phyloP scores from a whole-genome alignment of 108 stramenopile species.

The Fistulifera pelliculosa region DNA sequence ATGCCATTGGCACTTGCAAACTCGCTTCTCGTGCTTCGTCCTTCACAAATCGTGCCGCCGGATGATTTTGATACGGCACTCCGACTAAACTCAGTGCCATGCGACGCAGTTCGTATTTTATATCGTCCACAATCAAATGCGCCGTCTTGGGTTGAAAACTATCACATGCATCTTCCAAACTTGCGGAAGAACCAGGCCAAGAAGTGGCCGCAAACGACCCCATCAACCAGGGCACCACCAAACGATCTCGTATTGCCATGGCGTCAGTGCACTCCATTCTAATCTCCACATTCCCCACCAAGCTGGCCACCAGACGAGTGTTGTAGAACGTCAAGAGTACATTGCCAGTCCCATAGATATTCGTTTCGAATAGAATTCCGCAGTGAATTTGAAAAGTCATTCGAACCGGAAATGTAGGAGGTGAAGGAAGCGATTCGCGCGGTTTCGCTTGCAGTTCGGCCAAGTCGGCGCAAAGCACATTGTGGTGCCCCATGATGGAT shows the following conservation, averaged over 20 bases:
- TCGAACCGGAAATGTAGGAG: too few species aligned
- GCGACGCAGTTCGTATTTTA: slow-evolving; percentile 2
- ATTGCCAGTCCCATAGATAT: slow-evolving; percentile 8
- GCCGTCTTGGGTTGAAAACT: not conserved
- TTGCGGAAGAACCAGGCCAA: not conserved
- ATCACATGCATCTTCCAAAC: too few species aligned
- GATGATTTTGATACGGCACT: not conserved
- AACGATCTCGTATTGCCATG: not conserved
- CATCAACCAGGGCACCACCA: slow-evolving; percentile 5
- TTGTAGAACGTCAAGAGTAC: not conserved
- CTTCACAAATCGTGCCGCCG: not conserved
- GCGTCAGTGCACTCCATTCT: slow-evolving; percentile 2
- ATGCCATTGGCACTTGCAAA: too few species aligned
- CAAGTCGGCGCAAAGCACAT: too few species aligned
- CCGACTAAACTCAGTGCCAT: slow-evolving; percentile 8
- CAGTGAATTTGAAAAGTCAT: not conserved
- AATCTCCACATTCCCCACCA: not conserved
- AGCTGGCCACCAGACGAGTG: not conserved
- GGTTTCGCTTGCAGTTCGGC: too few species aligned
- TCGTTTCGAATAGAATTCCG: not conserved
- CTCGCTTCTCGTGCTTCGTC: not conserved
- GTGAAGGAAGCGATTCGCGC: too few species aligned
- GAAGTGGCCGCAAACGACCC: not conserved
- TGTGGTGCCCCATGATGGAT: too few species aligned
- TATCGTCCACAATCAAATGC: not conserved